Base-by-base conservation (phyloP, 2,329 filamentous ascomycete genomes). In the Arthrobotrys conoides region DNA sequence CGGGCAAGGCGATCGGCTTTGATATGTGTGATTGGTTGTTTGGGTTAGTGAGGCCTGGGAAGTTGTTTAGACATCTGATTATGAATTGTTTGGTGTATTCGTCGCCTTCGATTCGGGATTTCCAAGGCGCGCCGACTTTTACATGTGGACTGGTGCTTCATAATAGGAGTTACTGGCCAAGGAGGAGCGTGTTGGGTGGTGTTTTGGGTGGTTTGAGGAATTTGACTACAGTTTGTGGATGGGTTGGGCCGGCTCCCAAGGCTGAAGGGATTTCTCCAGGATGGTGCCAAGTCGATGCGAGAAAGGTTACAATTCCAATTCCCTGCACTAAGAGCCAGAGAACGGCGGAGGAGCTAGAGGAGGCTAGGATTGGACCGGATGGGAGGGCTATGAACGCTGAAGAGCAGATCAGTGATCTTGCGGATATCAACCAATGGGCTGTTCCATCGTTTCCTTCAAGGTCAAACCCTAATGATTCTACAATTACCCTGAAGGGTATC, bases 1-100 rank as follows among this genome's bases (percentile, higher is more conserved):
- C 76, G 2, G 76, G 76, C 4, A 75, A 71, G 24, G 66, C 70
- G 16, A 76, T 79, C 18, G 70, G 70, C 10, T 76, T 79, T 41
- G 64, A 71, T 57, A 75, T 79, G 70, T 79, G 76, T 24, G 71
- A 79, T 57, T 79, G 76, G 76, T 49, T 79, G 30, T 75, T 71
- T 46, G 76, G 76, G n/a, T 20, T 79, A 41, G 76, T 79, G 9
- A 66, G 70, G 30, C 76, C 76, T 30, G 76, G 76, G 14, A 76
- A 79, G 46, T 27, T 73, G 44, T 79, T 75, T 33, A 59, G 70
- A n/a, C 67, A 79, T 48, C 44, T 75, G 36, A 73, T 79, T 30
- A 79, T 79, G 76, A 71, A 71, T 27, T 73, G 70, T 33, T 16
- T 79, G 49, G 71, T 79, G 30, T 68, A 68, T 53, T 73, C 76